These are phyloP conservation scores for Parachaetomium inaequale DNA, from an alignment of 495 filamentous ascomycete genomes.

Conservation along the genomic window DNA sequence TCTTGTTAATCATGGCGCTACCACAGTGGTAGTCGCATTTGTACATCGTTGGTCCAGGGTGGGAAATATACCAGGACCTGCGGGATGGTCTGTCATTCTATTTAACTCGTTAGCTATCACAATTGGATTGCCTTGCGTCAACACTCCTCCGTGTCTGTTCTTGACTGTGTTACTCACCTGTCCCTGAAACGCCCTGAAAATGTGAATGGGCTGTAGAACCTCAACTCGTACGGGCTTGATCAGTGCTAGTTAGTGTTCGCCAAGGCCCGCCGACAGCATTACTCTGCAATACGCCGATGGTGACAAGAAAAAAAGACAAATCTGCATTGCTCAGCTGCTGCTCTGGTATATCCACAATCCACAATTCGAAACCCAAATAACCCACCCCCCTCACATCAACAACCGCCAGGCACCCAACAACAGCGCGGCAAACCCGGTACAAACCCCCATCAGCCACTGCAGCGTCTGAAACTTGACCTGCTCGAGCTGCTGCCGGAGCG, in stretches of 20 bases:
- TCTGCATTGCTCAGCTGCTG: constrained; percentile 4
- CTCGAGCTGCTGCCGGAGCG: constrained; percentile 84
- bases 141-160: background rate
- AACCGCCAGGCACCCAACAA: constrained; percentile 95
- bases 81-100: constrained; percentile 9
- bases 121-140: background rate
- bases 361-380: background rate
- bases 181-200: no score
- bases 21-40: constrained; percentile 7
- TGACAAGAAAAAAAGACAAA: background rate
- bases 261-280: no score
- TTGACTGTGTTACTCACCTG: background rate
- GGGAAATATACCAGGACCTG: constrained; percentile 9
- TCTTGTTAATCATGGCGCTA: background rate
- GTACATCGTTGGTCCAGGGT: constrained; percentile 8
- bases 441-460: constrained; percentile 98
- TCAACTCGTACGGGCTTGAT: no score
- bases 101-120: background rate
- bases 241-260: no score
- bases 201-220: no score
- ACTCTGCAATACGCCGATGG: no score
- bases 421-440: constrained; percentile 84
- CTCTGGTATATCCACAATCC: background rate
- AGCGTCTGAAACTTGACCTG: constrained; percentile 96
- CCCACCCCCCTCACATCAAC: constrained; percentile 51